Percentiles rank a stretch among this genome's conserved stretches.
phyloP scores from a whole-genome alignment of 108 stramenopile genomes.

The Pseudonitzschia pungens region DNA sequence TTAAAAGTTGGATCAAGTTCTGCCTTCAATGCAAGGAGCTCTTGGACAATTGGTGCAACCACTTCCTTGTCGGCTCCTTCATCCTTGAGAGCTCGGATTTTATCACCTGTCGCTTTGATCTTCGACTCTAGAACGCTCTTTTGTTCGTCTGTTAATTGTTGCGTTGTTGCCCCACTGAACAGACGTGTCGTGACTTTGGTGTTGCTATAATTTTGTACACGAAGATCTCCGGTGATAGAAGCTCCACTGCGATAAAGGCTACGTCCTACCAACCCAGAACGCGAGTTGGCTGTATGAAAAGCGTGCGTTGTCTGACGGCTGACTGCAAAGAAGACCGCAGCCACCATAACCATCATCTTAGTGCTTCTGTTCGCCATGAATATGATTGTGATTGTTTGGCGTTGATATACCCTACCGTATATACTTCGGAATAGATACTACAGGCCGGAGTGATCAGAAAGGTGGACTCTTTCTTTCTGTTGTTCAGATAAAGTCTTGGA shows the following conservation, averaged over 20 bases:
- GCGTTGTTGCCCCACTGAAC: constrained; percentile 24
- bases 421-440: too few relatives aligned
- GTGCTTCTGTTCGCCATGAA: not conserved
- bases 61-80: constrained; percentile 64
- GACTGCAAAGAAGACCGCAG: constrained; percentile 9
- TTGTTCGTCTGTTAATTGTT: constrained; percentile 40
- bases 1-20: constrained; percentile 55
- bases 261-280: not conserved
- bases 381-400: too few relatives aligned
- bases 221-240: too few relatives aligned
- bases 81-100: constrained; percentile 75
- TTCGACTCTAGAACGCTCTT: constrained; percentile 59
- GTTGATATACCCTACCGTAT: too few relatives aligned
- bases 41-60: constrained; percentile 65
- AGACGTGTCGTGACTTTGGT: constrained; percentile 10
- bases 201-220: not conserved
- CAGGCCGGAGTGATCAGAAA: too few relatives aligned
- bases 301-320: constrained; percentile 10
- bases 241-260: not conserved
- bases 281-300: constrained; percentile 9
- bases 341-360: not conserved
- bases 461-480: too few relatives aligned
- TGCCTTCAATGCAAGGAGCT: constrained; percentile 72
- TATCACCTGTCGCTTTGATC: constrained; percentile 74
- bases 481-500: too few relatives aligned